Evolutionary conservation across 2,329 filamentous ascomycete species (phyloP).

Genomic region (Dactylonectria estremocensis): DNA sequence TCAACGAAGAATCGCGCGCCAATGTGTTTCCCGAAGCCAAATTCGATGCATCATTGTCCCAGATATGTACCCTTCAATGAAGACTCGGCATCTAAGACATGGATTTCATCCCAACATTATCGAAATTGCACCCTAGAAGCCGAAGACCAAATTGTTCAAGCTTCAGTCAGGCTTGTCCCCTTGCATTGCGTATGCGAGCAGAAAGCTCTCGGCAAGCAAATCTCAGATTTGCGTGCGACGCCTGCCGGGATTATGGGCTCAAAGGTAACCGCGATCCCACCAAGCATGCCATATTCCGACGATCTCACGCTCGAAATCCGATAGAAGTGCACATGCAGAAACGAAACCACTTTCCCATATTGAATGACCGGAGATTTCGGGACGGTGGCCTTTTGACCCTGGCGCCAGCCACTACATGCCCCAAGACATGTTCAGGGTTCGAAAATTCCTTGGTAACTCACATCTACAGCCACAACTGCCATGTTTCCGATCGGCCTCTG

Average conservation of each 20-base stretch:
- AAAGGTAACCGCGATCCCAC: conserved; percentile 13
- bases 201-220: not conserved
- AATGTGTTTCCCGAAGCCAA: not conserved
- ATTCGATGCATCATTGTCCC: conserved; percentile 13
- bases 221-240: not conserved
- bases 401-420: not conserved
- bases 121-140: not conserved
- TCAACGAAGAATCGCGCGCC: not conserved
- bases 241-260: not conserved
- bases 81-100: not conserved
- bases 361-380: not conserved
- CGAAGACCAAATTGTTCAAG: not conserved
- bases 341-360: not conserved
- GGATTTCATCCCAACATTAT: not conserved
- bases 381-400: not conserved
- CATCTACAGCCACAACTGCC: conserved; percentile 5
- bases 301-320: conserved; percentile 6
- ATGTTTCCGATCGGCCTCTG: not conserved
- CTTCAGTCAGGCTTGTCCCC: not conserved
- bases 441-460: not conserved
- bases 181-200: not conserved
- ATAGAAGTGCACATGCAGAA: not conserved
- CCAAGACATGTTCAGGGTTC: not conserved
- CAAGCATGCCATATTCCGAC: conserved; percentile 2
- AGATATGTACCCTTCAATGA: conserved; percentile 1